These are phyloP conservation scores for Paecilomyces fulvus DNA, from an alignment of 2,329 filamentous ascomycete species.

Conservation along the genomic window DNA sequence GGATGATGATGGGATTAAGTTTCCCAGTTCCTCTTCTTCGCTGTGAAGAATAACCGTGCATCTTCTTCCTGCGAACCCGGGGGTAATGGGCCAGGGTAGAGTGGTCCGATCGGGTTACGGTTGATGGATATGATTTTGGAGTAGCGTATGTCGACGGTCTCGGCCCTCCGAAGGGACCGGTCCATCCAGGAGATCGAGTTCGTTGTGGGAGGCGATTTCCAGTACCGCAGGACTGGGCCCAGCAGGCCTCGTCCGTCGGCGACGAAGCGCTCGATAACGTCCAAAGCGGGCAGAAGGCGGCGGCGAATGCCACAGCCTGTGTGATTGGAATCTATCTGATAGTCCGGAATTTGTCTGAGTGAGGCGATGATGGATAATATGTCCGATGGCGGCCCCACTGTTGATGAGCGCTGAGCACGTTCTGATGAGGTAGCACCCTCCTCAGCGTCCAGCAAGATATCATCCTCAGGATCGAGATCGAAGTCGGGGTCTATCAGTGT, in stretches of 20 bases:
- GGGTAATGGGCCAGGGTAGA: constrained; percentile 2
- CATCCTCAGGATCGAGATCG: constrained; percentile 11
- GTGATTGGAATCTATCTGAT: constrained; percentile 35
- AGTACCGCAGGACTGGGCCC: constrained; percentile 14
- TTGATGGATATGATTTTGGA: constrained; percentile 7
- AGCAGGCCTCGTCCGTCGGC: constrained; percentile 23
- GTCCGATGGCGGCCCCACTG: constrained; percentile 14
- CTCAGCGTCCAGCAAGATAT: constrained; percentile 1
- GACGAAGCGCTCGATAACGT: constrained; percentile 30
- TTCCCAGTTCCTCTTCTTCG: constrained; percentile 28
- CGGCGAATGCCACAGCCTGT: constrained; percentile 34
- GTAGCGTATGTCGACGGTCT: constrained; percentile 7
- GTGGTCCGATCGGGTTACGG: neutral
- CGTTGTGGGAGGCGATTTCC: constrained; percentile 9
- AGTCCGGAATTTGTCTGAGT: constrained; percentile 34
- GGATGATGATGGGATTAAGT: constrained; percentile 8
- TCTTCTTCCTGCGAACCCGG: constrained; percentile 18
- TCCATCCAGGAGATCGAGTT: constrained; percentile 10
- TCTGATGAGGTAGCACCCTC: neutral
- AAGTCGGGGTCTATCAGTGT: constrained; percentile 29
- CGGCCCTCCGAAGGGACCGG: constrained; percentile 7
- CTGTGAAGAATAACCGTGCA: constrained; percentile 26
- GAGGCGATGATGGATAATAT: constrained; percentile 27
- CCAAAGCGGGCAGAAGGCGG: constrained; percentile 30
- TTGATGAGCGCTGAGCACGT: constrained; percentile 3